Evolutionary conservation across 192 early-diverging fungal species (phyloP).

Genomic region (Obelidium mucronatum): DNA sequence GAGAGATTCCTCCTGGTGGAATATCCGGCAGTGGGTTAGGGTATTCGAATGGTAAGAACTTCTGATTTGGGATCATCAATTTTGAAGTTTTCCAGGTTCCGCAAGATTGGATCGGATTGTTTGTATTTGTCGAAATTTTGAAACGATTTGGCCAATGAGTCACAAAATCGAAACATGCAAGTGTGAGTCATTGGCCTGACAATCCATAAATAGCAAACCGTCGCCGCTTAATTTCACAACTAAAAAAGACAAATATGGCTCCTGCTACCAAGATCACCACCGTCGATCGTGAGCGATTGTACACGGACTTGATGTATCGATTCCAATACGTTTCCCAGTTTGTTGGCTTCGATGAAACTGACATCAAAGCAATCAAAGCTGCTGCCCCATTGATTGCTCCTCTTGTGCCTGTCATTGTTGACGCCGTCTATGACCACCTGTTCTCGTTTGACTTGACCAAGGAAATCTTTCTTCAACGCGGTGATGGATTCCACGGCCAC

Average conservation of each 20-base stretch:
- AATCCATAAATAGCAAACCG: too few species aligned
- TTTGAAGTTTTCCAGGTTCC: background rate
- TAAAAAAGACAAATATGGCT: too few species aligned
- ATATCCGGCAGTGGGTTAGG: constrained; percentile 29
- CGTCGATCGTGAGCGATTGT: constrained; percentile 71
- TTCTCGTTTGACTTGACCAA: constrained; percentile 80
- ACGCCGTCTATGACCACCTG: constrained; percentile 78
- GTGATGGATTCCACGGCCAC: constrained; percentile 65
- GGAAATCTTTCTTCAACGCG: constrained; percentile 66
- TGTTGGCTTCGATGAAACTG: constrained; percentile 72
- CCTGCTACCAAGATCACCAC: background rate
- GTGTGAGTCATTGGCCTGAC: too few species aligned
- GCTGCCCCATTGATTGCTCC: constrained; percentile 69
- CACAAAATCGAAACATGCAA: too few species aligned
- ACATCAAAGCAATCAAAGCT: constrained; percentile 73
- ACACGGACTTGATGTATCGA: constrained; percentile 77
- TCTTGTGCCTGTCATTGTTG: constrained; percentile 75
- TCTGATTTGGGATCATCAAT: background rate
- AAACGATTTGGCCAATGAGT: too few species aligned
- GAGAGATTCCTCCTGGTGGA: constrained; percentile 9
- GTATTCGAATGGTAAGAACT: constrained; percentile 6
- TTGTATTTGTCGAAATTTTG: too few species aligned
- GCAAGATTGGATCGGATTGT: too few species aligned
- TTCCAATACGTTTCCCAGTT: constrained; percentile 79
- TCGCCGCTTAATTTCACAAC: too few species aligned